Evolutionary conservation across 345 rosid species (phyloP).

Genomic region (Brassica cretica): DNA sequence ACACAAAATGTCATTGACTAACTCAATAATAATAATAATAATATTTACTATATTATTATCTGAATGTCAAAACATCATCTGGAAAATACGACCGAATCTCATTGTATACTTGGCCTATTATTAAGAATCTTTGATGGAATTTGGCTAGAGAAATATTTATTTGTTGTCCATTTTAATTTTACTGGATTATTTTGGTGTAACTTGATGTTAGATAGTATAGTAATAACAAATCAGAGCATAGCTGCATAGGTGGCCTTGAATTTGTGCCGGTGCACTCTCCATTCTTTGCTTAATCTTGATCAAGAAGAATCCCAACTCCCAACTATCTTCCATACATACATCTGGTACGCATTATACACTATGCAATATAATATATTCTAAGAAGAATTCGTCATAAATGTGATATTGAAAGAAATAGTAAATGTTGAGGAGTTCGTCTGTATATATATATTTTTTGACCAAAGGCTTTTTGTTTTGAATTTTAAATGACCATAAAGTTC

Average conservation of each 20-base stretch:
- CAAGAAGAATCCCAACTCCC: not conserved
- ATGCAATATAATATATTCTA: not conserved
- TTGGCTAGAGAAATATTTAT: not conserved
- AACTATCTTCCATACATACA: not conserved
- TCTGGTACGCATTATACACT: not conserved
- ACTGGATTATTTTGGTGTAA: slow-evolving; percentile 15
- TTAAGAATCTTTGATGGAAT: not conserved
- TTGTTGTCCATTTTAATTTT: not conserved
- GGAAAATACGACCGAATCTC: not conserved
- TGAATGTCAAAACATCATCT: slow-evolving; percentile 1
- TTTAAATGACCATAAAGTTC: not conserved
- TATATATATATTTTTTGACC: not conserved
- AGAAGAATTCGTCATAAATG: not conserved
- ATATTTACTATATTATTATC: not conserved
- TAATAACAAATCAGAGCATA: not conserved
- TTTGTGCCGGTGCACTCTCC: not conserved
- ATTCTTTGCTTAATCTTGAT: not conserved
- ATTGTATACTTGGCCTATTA: not conserved
- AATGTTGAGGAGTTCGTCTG: not conserved
- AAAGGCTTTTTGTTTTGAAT: not conserved
- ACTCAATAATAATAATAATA: not conserved
- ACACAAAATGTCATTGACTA: not conserved
- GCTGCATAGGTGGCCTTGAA: slow-evolving; percentile 1
- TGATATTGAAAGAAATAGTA: not conserved
- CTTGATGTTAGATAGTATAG: not conserved